These are phyloP conservation scores for Primulina eburnea DNA, from an alignment of 257 asterid species.

Conservation along the genomic window DNA sequence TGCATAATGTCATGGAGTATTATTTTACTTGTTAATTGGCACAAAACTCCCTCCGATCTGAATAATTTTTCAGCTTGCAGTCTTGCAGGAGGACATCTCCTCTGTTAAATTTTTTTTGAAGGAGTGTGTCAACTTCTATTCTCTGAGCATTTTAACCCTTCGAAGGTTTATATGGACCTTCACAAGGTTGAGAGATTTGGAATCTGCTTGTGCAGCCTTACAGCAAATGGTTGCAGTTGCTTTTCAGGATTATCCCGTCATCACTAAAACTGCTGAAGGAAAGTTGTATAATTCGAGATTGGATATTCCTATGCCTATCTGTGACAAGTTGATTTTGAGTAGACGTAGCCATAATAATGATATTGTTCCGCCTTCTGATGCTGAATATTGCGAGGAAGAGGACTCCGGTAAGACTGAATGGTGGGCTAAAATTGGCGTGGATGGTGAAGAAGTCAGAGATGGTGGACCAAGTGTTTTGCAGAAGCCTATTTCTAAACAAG, in stretches of 20 bases:
- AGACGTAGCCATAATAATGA: conserved; percentile 21
- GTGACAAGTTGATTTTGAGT: conserved; percentile 28
- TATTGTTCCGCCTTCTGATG: conserved; percentile 26
- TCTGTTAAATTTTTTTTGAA: conserved; percentile 84
- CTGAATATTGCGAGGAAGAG: conserved; percentile 28
- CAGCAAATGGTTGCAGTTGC: conserved; percentile 64
- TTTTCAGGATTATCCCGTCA: conserved; percentile 30
- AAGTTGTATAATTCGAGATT: conserved; percentile 38
- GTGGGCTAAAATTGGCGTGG: conserved; percentile 24
- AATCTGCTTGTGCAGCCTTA: conserved; percentile 63
- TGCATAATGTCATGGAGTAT: not conserved
- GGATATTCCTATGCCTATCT: conserved; percentile 68
- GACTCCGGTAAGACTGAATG: conserved; percentile 22
- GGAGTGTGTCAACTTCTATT: conserved; percentile 53
- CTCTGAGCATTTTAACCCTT: conserved; percentile 53
- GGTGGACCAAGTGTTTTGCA: conserved; percentile 30
- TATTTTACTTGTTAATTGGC: too few relatives aligned
- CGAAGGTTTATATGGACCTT: conserved; percentile 69
- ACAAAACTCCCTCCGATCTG: too few relatives aligned
- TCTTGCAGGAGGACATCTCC: conserved; percentile 59
- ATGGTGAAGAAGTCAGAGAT: conserved; percentile 18
- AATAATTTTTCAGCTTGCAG: conserved; percentile 80
- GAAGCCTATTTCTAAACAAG: conserved; percentile 37
- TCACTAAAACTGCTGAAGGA: conserved; percentile 51
- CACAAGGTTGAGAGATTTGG: conserved; percentile 67